Percentiles rank a stretch among this genome's conserved stretches.
Conservation (phyloP, 2,329 filamentous ascomycete species). For the Cladosporium sp. region DNA sequence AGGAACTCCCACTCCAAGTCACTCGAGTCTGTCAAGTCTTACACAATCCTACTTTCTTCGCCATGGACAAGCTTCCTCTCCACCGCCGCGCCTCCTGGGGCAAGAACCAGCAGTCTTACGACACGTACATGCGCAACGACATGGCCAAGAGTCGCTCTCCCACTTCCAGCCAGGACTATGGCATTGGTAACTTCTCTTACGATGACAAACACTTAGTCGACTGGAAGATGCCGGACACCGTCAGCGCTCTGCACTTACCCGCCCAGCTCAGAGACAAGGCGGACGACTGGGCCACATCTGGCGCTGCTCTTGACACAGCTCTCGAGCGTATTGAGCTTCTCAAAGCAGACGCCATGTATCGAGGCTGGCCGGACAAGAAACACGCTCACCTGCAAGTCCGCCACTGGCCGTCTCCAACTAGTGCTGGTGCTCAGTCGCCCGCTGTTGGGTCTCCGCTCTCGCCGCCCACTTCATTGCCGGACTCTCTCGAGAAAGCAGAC, state of each 20-base stretch:
- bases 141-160: slow-evolving; percentile 24
- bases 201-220: slow-evolving; percentile 38
- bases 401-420: slow-evolving; percentile 23
- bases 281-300: slow-evolving; percentile 43
- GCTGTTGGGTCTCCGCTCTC: slow-evolving; percentile 24
- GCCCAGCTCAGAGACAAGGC: slow-evolving; percentile 35
- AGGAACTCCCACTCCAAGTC: not conserved
- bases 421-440: slow-evolving; percentile 18
- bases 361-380: slow-evolving; percentile 34
- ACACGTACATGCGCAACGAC: slow-evolving; percentile 27
- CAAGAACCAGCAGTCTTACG: slow-evolving; percentile 27
- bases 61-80: slow-evolving; percentile 21
- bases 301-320: slow-evolving; percentile 47
- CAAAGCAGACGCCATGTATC: slow-evolving; percentile 35
- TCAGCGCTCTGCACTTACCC: slow-evolving; percentile 37
- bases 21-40: not conserved
- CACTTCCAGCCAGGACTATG: slow-evolving; percentile 27
- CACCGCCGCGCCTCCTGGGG: slow-evolving; percentile 34
- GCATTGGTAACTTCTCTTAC: slow-evolving; percentile 37
- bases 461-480: slow-evolving; percentile 15
- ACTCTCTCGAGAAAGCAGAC: slow-evolving; percentile 9
- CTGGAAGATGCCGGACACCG: slow-evolving; percentile 43
- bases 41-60: not conserved
- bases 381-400: slow-evolving; percentile 11
- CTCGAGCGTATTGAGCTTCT: slow-evolving; percentile 38